Conservation (phyloP, 2,329 filamentous ascomycete species). For the Phialemonium atrogriseum region DNA sequence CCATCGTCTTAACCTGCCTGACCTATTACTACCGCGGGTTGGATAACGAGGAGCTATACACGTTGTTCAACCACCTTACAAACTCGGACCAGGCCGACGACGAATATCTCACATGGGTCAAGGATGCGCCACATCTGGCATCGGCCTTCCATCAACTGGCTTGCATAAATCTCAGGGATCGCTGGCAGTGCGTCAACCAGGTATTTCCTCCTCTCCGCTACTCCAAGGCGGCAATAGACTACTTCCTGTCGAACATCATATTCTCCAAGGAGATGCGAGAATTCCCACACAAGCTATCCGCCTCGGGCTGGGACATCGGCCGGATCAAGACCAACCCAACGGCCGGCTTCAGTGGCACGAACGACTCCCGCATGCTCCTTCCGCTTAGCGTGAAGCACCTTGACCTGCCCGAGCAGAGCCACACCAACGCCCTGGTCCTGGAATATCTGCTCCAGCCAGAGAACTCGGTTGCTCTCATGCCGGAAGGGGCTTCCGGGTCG, state of each 20-base stretch:
- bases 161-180: constrained; percentile 53
- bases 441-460: constrained; percentile 45
- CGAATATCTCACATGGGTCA: constrained; percentile 44
- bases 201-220: constrained; percentile 46
- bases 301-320: constrained; percentile 61
- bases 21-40: constrained; percentile 52
- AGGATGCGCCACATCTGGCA: constrained; percentile 23
- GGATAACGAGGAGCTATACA: constrained; percentile 36
- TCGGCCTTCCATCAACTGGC: constrained; percentile 28
- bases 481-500: constrained; percentile 9
- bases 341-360: constrained; percentile 64
- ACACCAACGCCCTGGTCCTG: constrained; percentile 62
- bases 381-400: constrained; percentile 48
- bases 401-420: constrained; percentile 43
- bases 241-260: constrained; percentile 48
- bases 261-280: constrained; percentile 56
- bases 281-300: constrained; percentile 54
- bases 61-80: constrained; percentile 36
- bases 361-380: constrained; percentile 50
- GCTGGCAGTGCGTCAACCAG: constrained; percentile 30
- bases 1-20: constrained; percentile 46
- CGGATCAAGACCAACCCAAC: constrained; percentile 35
- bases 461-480: constrained; percentile 32
- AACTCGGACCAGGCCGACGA: constrained; percentile 40
- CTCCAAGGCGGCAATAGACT: constrained; percentile 51